Evolutionary conservation across 257 asterid species (phyloP).

Genomic region (Gentiana dahurica): DNA sequence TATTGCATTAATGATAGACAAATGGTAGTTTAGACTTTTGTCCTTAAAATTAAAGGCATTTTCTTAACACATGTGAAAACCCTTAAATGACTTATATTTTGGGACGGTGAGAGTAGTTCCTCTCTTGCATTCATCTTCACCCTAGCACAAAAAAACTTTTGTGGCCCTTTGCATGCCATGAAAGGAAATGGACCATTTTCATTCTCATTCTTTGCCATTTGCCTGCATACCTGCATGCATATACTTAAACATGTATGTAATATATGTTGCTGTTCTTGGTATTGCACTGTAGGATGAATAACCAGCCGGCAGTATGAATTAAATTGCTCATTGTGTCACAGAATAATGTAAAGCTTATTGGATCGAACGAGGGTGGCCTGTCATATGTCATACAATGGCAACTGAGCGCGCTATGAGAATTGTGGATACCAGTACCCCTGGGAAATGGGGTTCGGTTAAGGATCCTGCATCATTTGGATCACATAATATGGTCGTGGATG

Average conservation of each 20-base stretch:
- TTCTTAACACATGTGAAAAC: no score
- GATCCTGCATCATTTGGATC: slow-evolving; percentile 33
- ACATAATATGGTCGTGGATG: slow-evolving; percentile 40
- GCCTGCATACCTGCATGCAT: no score
- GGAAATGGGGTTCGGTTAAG: slow-evolving; percentile 53
- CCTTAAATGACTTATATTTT: no score
- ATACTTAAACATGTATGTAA: no score
- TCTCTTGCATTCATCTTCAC: no score
- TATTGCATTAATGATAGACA: no score
- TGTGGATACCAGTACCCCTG: slow-evolving; percentile 39
- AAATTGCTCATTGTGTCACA: background rate
- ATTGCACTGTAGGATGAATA: background rate
- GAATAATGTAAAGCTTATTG: background rate
- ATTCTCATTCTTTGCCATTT: background rate
- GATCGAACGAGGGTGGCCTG: slow-evolving; percentile 4
- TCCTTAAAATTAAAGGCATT: no score
- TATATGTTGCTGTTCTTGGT: background rate
- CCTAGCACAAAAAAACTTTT: no score
- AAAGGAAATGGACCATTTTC: background rate
- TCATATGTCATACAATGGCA: slow-evolving; percentile 36
- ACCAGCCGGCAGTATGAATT: background rate
- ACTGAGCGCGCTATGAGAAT: slow-evolving; percentile 81
- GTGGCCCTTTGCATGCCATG: no score
- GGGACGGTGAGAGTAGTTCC: no score
- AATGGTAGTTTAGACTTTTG: no score